phyloP scores from a whole-genome alignment of 2,329 filamentous ascomycete species.

The Fusarium siculi region DNA sequence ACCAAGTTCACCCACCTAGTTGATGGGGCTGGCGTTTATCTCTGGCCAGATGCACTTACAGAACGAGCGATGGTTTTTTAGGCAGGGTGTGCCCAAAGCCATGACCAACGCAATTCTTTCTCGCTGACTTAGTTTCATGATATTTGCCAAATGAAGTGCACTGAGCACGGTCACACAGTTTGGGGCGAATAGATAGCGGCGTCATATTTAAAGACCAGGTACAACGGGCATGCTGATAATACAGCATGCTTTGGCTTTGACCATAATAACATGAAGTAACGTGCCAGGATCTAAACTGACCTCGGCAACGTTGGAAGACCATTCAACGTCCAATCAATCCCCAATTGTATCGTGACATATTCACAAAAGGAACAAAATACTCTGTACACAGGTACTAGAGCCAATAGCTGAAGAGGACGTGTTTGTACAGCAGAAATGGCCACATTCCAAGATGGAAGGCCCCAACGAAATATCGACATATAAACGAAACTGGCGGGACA shows the following conservation, averaged over 20 bases:
- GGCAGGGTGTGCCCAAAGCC: not conserved
- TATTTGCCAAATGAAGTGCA: slow-evolving; percentile 3
- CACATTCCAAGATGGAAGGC: not conserved
- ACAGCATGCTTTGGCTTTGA: slow-evolving; percentile 12
- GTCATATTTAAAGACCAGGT: slow-evolving; percentile 13
- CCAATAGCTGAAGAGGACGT: not conserved
- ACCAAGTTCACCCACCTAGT: not conserved
- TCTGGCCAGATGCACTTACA: not conserved
- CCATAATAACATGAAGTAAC: slow-evolving; percentile 9
- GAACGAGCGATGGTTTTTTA: not conserved
- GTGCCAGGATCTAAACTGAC: not conserved
- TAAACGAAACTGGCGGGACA: not conserved
- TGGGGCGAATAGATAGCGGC: slow-evolving; percentile 7
- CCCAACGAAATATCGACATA: not conserved
- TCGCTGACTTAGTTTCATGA: not conserved
- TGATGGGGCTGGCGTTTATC: slow-evolving; percentile 27
- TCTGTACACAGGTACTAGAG: not conserved
- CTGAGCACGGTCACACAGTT: not conserved
- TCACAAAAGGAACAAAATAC: not conserved
- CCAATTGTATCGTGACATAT: not conserved
- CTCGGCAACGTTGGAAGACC: not conserved
- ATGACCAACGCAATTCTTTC: not conserved
- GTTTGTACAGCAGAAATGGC: not conserved
- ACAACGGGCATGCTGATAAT: slow-evolving; percentile 10
- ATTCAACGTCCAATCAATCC: not conserved